These are phyloP conservation scores for Blastocystis sp. DNA, from an alignment of 352 stramenopile genomes.

Conservation along the genomic window DNA sequence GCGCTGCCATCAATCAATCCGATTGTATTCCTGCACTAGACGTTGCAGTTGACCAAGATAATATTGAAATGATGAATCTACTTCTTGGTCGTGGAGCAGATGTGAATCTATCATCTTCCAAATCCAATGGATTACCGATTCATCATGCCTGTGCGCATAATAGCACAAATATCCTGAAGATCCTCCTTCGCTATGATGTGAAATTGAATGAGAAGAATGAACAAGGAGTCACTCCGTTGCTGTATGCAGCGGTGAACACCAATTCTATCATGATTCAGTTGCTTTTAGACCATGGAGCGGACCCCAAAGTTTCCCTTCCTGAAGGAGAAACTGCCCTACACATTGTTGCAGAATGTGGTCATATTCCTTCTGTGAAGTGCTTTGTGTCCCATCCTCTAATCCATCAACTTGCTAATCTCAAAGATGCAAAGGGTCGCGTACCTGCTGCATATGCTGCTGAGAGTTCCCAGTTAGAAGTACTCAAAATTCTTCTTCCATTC, in stretches of 20 bases:
- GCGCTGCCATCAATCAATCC: slow-evolving; percentile 10
- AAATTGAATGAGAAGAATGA: slow-evolving; percentile 10
- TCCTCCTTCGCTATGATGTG: slow-evolving; percentile 1
- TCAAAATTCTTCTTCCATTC: slow-evolving; percentile 30
- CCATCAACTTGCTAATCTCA: neutral
- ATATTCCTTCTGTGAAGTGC: slow-evolving; percentile 2
- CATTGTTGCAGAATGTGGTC: neutral
- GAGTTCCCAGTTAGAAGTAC: neutral
- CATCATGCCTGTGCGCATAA: slow-evolving; percentile 8
- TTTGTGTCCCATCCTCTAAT: neutral
- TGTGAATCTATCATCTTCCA: slow-evolving; percentile 9
- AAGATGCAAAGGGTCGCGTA: neutral
- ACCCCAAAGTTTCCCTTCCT: slow-evolving; percentile 13
- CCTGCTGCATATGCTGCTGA: slow-evolving; percentile 41
- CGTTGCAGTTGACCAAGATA: neutral
- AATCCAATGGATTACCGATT: neutral
- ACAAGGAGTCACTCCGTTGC: slow-evolving; percentile 32
- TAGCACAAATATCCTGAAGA: neutral
- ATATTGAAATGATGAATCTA: neutral
- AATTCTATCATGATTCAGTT: slow-evolving; percentile 8
- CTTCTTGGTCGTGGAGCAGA: slow-evolving; percentile 3
- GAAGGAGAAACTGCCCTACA: slow-evolving; percentile 22
- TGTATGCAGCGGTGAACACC: slow-evolving; percentile 46
- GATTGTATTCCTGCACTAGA: neutral
- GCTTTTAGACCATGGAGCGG: slow-evolving; percentile 4